phyloP scores from a whole-genome alignment of 108 stramenopile species.

The Fragilariopsis cylindrus region DNA sequence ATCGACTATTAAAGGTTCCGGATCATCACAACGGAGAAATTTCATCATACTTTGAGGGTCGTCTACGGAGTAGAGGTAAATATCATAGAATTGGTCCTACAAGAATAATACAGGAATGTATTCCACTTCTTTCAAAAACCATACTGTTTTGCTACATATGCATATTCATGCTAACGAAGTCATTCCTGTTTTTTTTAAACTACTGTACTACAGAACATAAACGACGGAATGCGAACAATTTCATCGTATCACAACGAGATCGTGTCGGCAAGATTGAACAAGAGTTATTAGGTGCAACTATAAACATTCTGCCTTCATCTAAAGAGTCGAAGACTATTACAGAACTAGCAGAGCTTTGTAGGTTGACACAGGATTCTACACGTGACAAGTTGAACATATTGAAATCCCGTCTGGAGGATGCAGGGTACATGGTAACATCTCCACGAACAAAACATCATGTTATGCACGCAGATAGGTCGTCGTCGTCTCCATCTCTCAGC shows the following conservation, averaged over 20 bases:
- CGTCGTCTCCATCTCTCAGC: background rate
- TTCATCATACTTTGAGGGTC: no score
- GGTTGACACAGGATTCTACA: constrained; percentile 29
- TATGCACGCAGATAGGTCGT: background rate
- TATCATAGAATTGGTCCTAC: background rate
- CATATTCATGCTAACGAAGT: background rate
- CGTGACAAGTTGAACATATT: constrained; percentile 32
- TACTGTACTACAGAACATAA: background rate
- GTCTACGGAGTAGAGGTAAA: background rate
- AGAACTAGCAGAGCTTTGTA: constrained; percentile 36
- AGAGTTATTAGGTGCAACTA: constrained; percentile 26
- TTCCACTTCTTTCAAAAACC: background rate
- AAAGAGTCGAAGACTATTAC: constrained; percentile 27
- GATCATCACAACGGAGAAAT: background rate
- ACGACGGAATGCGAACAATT: constrained; percentile 1
- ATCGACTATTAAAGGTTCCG: background rate
- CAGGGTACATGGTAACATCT: constrained; percentile 5
- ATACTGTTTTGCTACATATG: background rate
- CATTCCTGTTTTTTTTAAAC: background rate
- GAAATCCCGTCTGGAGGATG: constrained; percentile 6
- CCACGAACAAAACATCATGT: background rate
- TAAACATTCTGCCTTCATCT: constrained; percentile 23
- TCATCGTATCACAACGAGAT: constrained; percentile 16
- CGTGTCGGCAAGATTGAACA: constrained; percentile 24
- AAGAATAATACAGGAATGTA: background rate